phyloP scores from a whole-genome alignment of 2,329 filamentous ascomycete genomes.

The Fusarium drepaniforme region DNA sequence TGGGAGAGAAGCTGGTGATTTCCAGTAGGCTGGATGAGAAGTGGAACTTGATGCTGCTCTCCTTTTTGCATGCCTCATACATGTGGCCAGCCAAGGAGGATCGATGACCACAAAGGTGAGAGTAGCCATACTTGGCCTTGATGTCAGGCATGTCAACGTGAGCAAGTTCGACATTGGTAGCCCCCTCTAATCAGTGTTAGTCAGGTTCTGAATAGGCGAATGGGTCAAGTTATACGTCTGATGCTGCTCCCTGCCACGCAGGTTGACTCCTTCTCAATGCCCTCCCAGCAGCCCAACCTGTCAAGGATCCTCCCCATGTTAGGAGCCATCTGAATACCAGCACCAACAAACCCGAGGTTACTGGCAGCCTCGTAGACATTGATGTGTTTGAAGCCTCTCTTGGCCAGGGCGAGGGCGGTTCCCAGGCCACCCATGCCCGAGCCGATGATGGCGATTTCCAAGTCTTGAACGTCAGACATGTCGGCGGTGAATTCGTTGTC shows the following conservation, averaged over 20 bases:
- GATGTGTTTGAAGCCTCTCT: constrained; percentile 42
- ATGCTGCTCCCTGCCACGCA: constrained; percentile 47
- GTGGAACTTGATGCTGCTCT: constrained; percentile 75
- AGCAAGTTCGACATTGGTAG: constrained; percentile 76
- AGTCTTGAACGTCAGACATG: constrained; percentile 35
- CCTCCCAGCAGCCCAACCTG: constrained; percentile 77
- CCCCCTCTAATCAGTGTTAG: constrained; percentile 66
- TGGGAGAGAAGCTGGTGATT: constrained; percentile 41
- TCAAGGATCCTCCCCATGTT: constrained; percentile 85
- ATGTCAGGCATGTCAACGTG: constrained; percentile 79
- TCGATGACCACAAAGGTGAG: constrained; percentile 85
- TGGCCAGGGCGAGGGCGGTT: constrained; percentile 52
- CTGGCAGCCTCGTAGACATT: constrained; percentile 44
- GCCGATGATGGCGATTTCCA: constrained; percentile 42
- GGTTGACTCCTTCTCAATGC: constrained; percentile 59
- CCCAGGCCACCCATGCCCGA: constrained; percentile 56
- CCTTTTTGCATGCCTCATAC: constrained; percentile 75
- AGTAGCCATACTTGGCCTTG: constrained; percentile 75
- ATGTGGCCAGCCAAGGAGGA: constrained; percentile 77
- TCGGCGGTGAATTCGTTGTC: background rate
- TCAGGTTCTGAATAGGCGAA: background rate
- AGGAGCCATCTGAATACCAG: constrained; percentile 86
- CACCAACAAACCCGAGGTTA: constrained; percentile 68
- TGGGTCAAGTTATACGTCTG: constrained; percentile 33
- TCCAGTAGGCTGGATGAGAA: constrained; percentile 56